phyloP scores from a whole-genome alignment of 2,329 filamentous ascomycete genomes.

The Aspergillus ruber region DNA sequence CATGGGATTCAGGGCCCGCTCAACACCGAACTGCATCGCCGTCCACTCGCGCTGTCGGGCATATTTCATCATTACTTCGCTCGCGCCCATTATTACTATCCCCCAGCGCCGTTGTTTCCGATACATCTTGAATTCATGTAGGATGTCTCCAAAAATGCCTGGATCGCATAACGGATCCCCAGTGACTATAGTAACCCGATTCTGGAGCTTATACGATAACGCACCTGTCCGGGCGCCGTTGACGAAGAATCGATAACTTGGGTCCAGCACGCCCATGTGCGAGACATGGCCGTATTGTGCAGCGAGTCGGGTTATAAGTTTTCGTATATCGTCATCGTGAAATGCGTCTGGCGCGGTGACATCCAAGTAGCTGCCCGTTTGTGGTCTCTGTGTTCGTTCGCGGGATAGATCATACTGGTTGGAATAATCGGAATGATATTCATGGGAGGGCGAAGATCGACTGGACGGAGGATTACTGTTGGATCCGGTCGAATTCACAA shows the following conservation, averaged over 20 bases:
- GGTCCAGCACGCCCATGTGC: constrained; percentile 40
- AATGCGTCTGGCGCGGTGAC: not conserved
- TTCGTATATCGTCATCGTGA: not conserved
- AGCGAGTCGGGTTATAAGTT: constrained; percentile 17
- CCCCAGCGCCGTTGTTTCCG: constrained; percentile 24
- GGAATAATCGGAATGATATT: not conserved
- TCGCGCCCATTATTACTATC: constrained; percentile 33
- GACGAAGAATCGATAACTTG: constrained; percentile 36
- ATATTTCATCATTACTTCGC: constrained; percentile 26
- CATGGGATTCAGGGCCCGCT: constrained; percentile 36
- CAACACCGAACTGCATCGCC: constrained; percentile 32
- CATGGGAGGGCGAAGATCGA: not conserved
- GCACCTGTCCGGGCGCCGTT: constrained; percentile 29
- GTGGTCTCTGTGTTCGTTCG: not conserved
- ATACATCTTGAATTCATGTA: constrained; percentile 32
- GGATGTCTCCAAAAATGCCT: constrained; percentile 16
- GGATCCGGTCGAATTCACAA: not conserved
- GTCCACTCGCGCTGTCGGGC: constrained; percentile 26
- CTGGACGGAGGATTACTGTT: not conserved
- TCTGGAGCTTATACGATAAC: constrained; percentile 34
- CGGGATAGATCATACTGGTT: not conserved
- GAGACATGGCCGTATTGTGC: constrained; percentile 32
- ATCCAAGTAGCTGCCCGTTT: not conserved
- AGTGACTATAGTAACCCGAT: constrained; percentile 32
- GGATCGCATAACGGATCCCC: constrained; percentile 35